Evolutionary conservation across 495 filamentous ascomycete species (phyloP).

Genomic region (Annulohypoxylon moriforme): DNA sequence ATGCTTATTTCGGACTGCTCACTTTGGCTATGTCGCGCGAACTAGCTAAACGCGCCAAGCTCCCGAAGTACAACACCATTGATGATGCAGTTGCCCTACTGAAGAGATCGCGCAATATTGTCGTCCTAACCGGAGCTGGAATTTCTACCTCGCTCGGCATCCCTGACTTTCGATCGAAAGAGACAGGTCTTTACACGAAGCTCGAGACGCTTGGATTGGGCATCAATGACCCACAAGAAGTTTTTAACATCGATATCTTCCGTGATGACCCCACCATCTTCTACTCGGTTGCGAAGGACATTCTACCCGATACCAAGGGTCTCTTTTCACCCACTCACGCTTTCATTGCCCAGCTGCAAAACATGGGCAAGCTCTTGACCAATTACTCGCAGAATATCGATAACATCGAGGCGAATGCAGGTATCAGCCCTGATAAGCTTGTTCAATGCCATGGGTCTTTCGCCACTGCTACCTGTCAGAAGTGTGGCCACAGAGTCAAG

Average conservation of each 20-base stretch:
- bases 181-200: slow-evolving; percentile 87
- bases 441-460: slow-evolving; percentile 98
- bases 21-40: slow-evolving; percentile 84
- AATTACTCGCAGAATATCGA: slow-evolving; percentile 99
- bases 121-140: slow-evolving; percentile 94
- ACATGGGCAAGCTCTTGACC: slow-evolving; percentile 89
- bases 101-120: slow-evolving; percentile 79
- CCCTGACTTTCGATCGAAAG: slow-evolving; percentile 87
- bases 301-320: slow-evolving; percentile 78
- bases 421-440: slow-evolving; percentile 83
- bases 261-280: slow-evolving; percentile 89
- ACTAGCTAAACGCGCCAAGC: slow-evolving; percentile 81
- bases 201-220: slow-evolving; percentile 71
- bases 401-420: slow-evolving; percentile 91
- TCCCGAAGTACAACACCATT: slow-evolving; percentile 83
- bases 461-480: slow-evolving; percentile 88
- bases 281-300: slow-evolving; percentile 91
- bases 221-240: slow-evolving; percentile 88
- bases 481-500: slow-evolving; percentile 79
- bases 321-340: slow-evolving; percentile 88
- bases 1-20: slow-evolving; percentile 79
- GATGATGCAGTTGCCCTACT: slow-evolving; percentile 88
- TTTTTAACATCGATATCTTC: slow-evolving; percentile 91
- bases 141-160: slow-evolving; percentile 92
- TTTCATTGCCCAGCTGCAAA: slow-evolving; percentile 94